Evolutionary conservation across 768 basidiomycete genomes (phyloP).

Genomic region (Holtermannia corniformis): DNA sequence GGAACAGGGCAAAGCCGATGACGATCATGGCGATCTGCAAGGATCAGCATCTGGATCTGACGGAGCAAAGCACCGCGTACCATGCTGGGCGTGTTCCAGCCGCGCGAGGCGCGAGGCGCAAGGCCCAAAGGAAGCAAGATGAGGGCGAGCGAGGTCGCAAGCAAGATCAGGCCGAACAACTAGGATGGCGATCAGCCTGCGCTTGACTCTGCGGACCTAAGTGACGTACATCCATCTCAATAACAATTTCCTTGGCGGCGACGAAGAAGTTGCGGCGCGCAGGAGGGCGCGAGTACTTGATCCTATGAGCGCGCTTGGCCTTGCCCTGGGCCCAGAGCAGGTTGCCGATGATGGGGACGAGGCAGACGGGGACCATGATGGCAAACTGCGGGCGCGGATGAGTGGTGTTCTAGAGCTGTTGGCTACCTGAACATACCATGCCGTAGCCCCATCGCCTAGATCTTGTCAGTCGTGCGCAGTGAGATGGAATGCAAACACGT

Average conservation of each 20-base stretch:
- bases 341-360: slow-evolving; percentile 37
- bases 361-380: slow-evolving; percentile 38
- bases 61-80: slow-evolving; percentile 10
- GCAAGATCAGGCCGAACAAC: slow-evolving; percentile 34
- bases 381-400: slow-evolving; percentile 18
- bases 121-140: slow-evolving; percentile 41
- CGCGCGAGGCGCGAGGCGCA: slow-evolving; percentile 16
- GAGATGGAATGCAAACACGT: neutral
- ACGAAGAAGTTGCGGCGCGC: slow-evolving; percentile 1
- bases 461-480: neutral
- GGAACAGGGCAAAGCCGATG: slow-evolving; percentile 34
- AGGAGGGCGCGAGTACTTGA: slow-evolving; percentile 7
- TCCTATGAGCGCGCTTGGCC: slow-evolving; percentile 19
- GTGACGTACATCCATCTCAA: slow-evolving; percentile 27
- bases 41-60: neutral
- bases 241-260: neutral
- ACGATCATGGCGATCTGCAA: slow-evolving; percentile 41
- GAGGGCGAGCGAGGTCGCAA: slow-evolving; percentile 37
- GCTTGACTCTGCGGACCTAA: neutral
- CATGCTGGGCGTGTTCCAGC: slow-evolving; percentile 39
- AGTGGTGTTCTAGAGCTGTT: neutral
- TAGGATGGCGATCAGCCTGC: too few relatives aligned
- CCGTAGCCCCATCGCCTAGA: slow-evolving; percentile 45
- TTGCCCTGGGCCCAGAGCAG: slow-evolving; percentile 41
- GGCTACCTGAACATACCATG: slow-evolving; percentile 19